Evolutionary conservation across 805 yeast genomes (phyloP).

Genomic region (Monosporozyma servazzii): DNA sequence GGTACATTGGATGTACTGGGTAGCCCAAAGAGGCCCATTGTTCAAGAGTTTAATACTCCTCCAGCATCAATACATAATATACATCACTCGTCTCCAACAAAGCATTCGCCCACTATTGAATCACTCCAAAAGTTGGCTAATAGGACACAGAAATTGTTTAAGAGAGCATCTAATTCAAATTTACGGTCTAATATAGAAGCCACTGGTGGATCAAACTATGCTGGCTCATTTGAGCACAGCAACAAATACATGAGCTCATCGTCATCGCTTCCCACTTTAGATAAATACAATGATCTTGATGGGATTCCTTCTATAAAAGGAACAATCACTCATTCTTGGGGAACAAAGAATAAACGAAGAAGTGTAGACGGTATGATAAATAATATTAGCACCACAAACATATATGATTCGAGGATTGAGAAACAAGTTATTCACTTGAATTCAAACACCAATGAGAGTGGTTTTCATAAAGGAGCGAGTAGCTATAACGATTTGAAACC

Average conservation of each 20-base stretch:
- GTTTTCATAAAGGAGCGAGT: not conserved
- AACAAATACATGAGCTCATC: not conserved
- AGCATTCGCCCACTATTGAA: conserved; percentile 20
- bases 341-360: conserved; percentile 9
- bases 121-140: conserved; percentile 24
- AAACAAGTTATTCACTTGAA: conserved; percentile 9
- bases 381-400: not conserved
- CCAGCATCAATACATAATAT: conserved; percentile 10
- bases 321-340: conserved; percentile 45
- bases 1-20: not conserved
- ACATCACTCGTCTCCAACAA: conserved; percentile 9
- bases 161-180: conserved; percentile 16
- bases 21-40: not conserved
- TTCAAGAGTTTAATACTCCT: not conserved
- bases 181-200: conserved; percentile 1
- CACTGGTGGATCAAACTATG: not conserved
- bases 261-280: not conserved
- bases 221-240: not conserved
- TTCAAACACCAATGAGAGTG: not conserved
- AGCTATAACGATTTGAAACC: conserved; percentile 9
- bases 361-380: not conserved
- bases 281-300: not conserved
- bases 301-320: conserved; percentile 35
- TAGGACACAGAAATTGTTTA: conserved; percentile 23
- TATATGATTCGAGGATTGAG: not conserved